Base-by-base conservation (phyloP, 2,329 filamentous ascomycete species). In the Penicillium capsulatum region DNA sequence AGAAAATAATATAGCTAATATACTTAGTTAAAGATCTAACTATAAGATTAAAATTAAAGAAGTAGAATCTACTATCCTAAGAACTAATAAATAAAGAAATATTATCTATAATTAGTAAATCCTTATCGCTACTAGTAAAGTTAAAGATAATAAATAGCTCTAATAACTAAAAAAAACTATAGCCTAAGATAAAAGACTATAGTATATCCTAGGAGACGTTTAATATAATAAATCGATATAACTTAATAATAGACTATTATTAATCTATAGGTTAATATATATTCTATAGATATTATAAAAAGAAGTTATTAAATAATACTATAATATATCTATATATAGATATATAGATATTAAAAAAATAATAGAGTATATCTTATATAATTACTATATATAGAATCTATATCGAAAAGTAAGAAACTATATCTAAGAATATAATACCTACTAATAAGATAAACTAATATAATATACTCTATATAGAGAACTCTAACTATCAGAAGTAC, bases 231-330 rank as follows among this genome's bases (percentile, higher is more conserved):
- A 15, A 13, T 10, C 13, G 3, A 19, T 3, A 30, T 9, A 13
- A 20, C 16, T 7, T 20, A 27, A 20, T 36, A 10, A 24, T 7
- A 19, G 20, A 16, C 2, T 20, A 27, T n/a, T n/a, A n/a, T n/a
- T n/a, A 4, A 28, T 34, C 1, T 15, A 44, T 33, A 20, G 36
- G 37, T 17, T 44, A 17, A 41, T 40, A 9, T 44, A 44, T 28
- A 24, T 37, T 10, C 31, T 13, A 15, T n/a, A 28, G 28, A 8
- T 7, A 35, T 17, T 40, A 28, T 10, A 34, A 27, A 8, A 44
- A 2, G 20, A 40, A 28, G 27, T 24, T 3, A 44, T 44, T 22
- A 1, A 20, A 19, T 11, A 29, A 29, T 10, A 44, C 15, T 20
- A 44, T 19, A 26, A 40, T 26, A 16, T 26, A 17, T 17, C 20